A percentile compares a stretch with the other conserved stretches of the same genome.
Evolutionary conservation across 2,329 filamentous ascomycete genomes (phyloP).

Genomic region (Leptosphaerulina australis): DNA sequence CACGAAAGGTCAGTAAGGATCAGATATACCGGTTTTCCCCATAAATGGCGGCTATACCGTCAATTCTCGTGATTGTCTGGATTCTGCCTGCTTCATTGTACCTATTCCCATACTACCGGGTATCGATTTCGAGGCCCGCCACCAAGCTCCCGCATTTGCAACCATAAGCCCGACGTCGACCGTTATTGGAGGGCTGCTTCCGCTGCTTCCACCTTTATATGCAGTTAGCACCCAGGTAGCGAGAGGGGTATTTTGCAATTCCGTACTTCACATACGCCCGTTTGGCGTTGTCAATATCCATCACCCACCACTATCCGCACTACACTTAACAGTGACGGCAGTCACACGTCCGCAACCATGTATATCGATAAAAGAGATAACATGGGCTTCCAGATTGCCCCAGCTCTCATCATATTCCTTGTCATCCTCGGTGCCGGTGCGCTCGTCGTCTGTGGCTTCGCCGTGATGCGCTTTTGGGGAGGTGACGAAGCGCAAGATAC

Average conservation of each 20-base stretch:
- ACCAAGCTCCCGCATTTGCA: neutral
- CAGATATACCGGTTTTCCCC: no score
- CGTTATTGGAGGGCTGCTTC: constrained; percentile 8
- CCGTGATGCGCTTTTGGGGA: constrained; percentile 28
- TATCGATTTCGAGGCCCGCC: constrained; percentile 1
- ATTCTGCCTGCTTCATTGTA: no score
- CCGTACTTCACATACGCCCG: constrained; percentile 2
- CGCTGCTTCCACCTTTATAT: constrained; percentile 13
- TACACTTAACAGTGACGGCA: neutral
- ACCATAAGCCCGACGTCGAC: constrained; percentile 13
- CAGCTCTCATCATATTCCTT: constrained; percentile 37
- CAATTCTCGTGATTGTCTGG: no score
- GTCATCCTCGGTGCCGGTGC: constrained; percentile 36
- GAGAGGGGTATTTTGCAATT: constrained; percentile 1
- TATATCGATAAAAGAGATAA: constrained; percentile 32
- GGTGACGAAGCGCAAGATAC: constrained; percentile 15
- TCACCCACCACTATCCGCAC: neutral
- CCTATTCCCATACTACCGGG: constrained; percentile 2
- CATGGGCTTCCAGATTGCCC: constrained; percentile 36
- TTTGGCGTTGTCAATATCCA: neutral
- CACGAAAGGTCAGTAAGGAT: constrained; percentile 12
- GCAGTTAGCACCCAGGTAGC: neutral
- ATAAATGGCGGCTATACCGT: no score
- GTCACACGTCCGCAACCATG: constrained; percentile 14
- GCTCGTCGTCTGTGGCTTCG: constrained; percentile 30